Percentiles rank a stretch among this genome's conserved stretches.
Conservation (phyloP, 192 early-diverging fungal genomes). For the Coemansia sp. region DNA sequence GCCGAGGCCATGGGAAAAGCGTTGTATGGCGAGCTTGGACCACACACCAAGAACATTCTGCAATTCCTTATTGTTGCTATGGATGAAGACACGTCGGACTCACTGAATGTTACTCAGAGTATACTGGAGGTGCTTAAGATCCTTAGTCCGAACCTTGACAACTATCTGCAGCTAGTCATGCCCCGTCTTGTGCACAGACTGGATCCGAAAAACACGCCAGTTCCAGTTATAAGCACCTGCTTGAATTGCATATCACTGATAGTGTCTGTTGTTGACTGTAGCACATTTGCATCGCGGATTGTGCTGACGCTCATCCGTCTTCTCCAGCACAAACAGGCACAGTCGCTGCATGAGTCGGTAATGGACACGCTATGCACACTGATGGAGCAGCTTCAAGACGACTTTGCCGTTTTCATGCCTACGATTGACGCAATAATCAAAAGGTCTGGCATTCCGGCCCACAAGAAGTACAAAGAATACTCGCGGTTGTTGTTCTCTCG, state of each 20-base stretch:
- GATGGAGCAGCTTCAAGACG: conserved; percentile 78
- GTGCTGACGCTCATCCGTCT: conserved; percentile 82
- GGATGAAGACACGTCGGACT: conserved; percentile 73
- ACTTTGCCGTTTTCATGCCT: conserved; percentile 86
- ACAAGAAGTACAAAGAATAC: conserved; percentile 73
- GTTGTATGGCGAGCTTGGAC: conserved; percentile 85
- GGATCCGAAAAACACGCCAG: conserved; percentile 68
- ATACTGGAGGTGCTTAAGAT: conserved; percentile 77
- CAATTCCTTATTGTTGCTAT: conserved; percentile 84
- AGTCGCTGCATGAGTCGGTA: conserved; percentile 61
- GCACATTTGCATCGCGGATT: conserved; percentile 83
- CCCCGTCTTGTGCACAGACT: conserved; percentile 79
- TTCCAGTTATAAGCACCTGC: conserved; percentile 61
- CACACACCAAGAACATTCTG: conserved; percentile 76
- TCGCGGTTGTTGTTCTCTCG: conserved; percentile 75
- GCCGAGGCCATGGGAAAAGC: conserved; percentile 84
- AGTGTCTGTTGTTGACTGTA: conserved; percentile 76
- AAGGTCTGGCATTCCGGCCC: conserved; percentile 60
- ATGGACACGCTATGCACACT: conserved; percentile 84
- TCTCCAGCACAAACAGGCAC: conserved; percentile 50
- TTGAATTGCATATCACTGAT: conserved; percentile 73
- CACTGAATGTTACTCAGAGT: conserved; percentile 62
- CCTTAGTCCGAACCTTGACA: conserved; percentile 86
- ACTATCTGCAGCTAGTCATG: conserved; percentile 88
- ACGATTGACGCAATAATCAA: conserved; percentile 78